Percentiles rank a stretch among this genome's conserved stretches.
These are phyloP conservation scores for Rossbeevera mucosa DNA, from an alignment of 768 basidiomycete genomes.

Conservation along the genomic window DNA sequence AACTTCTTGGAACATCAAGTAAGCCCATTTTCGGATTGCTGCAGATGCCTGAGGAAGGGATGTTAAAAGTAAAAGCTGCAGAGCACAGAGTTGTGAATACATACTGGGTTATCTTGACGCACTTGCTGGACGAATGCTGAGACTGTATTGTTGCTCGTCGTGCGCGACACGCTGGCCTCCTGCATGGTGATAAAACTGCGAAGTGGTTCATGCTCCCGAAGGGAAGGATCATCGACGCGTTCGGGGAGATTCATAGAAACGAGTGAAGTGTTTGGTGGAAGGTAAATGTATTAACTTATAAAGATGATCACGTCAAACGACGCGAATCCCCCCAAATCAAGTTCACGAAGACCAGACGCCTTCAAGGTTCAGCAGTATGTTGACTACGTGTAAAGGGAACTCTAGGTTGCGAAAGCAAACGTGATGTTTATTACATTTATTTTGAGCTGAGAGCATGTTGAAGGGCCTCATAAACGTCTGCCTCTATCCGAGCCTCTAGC, in stretches of 20 bases:
- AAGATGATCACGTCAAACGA: neutral
- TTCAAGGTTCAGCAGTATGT: too few species aligned
- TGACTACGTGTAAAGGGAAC: neutral
- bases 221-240: conserved; percentile 16
- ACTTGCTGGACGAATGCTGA: conserved; percentile 12
- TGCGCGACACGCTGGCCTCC: neutral
- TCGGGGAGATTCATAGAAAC: conserved; percentile 22
- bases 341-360: neutral
- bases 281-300: neutral
- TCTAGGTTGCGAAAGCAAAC: conserved; percentile 14
- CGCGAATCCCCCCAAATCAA: neutral
- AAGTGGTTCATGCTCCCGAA: conserved; percentile 23
- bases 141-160: neutral
- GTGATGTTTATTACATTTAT: conserved; percentile 23
- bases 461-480: conserved; percentile 93
- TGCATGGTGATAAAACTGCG: neutral
- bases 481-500: conserved; percentile 89
- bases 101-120: conserved; percentile 9
- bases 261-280: neutral
- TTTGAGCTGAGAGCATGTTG: conserved; percentile 72
- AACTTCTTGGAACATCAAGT: conserved; percentile 3
- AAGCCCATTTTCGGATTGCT: conserved; percentile 14
- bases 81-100: neutral
- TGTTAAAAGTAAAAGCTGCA: neutral
- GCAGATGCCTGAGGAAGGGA: conserved; percentile 9